Conservation (phyloP, 2,329 filamentous ascomycete genomes). For the Xylariaceae sp. region DNA sequence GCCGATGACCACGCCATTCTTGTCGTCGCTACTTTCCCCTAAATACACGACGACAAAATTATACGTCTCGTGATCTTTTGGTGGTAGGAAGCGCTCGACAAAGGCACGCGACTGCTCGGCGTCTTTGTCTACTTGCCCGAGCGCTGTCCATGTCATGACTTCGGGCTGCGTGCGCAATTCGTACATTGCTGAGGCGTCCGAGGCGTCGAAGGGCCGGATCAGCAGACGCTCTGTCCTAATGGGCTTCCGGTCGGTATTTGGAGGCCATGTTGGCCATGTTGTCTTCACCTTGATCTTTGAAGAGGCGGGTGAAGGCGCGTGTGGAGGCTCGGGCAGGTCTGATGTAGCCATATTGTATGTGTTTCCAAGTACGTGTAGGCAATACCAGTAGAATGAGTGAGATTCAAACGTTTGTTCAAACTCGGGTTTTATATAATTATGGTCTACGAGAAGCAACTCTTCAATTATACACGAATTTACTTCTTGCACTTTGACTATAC, state of each 20-base stretch:
- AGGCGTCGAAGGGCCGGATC: conserved; percentile 56
- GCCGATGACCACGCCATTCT: conserved; percentile 60
- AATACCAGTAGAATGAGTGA: too few relatives aligned
- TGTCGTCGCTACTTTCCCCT: conserved; percentile 46
- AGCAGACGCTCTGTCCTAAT: conserved; percentile 61
- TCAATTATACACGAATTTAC: too few relatives aligned
- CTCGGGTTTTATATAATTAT: background rate
- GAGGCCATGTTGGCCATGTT: conserved; percentile 54
- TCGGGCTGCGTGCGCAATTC: conserved; percentile 63
- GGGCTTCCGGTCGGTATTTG: conserved; percentile 46
- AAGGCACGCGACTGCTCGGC: conserved; percentile 51
- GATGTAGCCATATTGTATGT: conserved; percentile 16
- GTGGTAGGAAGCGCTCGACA: conserved; percentile 53
- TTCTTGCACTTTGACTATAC: background rate
- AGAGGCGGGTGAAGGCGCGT: background rate
- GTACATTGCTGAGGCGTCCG: conserved; percentile 59
- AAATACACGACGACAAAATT: conserved; percentile 57
- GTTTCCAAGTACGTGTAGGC: too few relatives aligned
- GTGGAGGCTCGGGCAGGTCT: conserved; percentile 2
- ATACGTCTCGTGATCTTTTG: conserved; percentile 58
- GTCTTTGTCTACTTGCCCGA: conserved; percentile 51
- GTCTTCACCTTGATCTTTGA: conserved; percentile 53
- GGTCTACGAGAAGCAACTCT: too few relatives aligned
- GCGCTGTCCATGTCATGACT: conserved; percentile 66
- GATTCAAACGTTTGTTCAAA: background rate